Conservation (phyloP, 495 filamentous ascomycete genomes). For the Trichocladium uniseriatum region DNA sequence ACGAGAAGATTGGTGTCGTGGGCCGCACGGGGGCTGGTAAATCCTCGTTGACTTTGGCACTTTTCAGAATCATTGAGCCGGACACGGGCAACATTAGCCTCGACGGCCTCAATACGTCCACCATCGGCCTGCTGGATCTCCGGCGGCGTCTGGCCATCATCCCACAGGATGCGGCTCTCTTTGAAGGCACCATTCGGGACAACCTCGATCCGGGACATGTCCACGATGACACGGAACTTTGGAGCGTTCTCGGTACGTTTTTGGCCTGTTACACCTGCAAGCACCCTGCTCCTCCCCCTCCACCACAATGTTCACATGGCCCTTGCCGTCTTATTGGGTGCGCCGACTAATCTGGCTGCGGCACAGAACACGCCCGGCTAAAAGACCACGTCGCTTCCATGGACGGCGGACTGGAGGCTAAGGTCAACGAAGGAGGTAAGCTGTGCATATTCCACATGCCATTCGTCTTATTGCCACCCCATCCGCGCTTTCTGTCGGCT, state of each 20-base stretch:
- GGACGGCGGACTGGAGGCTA: constrained; percentile 82
- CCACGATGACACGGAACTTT: constrained; percentile 95
- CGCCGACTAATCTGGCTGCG: constrained; percentile 15
- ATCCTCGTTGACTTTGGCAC: constrained; percentile 82
- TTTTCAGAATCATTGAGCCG: constrained; percentile 95
- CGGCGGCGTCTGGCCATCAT: constrained; percentile 92
- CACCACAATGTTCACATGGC: constrained; percentile 17
- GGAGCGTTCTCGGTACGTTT: constrained; percentile 83
- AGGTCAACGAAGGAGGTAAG: constrained; percentile 88
- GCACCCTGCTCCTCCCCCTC: not conserved
- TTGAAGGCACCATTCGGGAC: constrained; percentile 91
- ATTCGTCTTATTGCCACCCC: not conserved
- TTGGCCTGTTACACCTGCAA: constrained; percentile 14
- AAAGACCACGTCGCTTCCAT: constrained; percentile 85
- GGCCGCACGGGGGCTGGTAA: constrained; percentile 95
- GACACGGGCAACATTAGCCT: constrained; percentile 73
- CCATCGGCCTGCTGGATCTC: constrained; percentile 82
- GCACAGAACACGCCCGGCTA: constrained; percentile 79
- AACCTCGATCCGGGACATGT: constrained; percentile 93
- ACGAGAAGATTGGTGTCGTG: constrained; percentile 96
- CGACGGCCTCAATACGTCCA: constrained; percentile 79
- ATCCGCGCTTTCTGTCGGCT: constrained; percentile 34
- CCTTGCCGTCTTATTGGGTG: constrained; percentile 2
- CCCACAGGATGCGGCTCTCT: constrained; percentile 94
- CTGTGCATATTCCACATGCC: constrained; percentile 13